These are phyloP conservation scores for Mycena latifolia DNA, from an alignment of 768 basidiomycete genomes.

Conservation along the genomic window DNA sequence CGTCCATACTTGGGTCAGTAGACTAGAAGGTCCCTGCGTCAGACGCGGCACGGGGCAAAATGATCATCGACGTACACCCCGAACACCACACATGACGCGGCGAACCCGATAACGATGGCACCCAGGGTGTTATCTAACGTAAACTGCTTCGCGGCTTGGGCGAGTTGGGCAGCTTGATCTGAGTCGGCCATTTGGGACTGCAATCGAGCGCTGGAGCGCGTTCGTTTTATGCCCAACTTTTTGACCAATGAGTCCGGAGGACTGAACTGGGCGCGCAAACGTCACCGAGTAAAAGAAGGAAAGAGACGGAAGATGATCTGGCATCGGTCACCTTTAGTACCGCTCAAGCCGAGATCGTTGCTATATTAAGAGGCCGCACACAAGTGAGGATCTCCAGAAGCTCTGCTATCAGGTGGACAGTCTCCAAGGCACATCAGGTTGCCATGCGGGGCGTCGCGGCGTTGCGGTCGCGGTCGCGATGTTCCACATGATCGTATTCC, in stretches of 20 bases:
- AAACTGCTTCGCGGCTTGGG: constrained; percentile 1
- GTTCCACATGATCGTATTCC: too few species aligned
- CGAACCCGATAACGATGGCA: constrained; percentile 70
- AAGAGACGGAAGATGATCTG: too few species aligned
- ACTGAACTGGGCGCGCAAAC: too few species aligned
- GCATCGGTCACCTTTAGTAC: too few species aligned
- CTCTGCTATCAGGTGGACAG: too few species aligned
- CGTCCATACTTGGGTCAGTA: constrained; percentile 64
- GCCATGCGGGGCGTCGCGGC: not conserved
- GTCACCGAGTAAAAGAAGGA: too few species aligned
- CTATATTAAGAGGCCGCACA: not conserved
- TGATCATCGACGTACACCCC: constrained; percentile 49
- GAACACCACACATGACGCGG: constrained; percentile 63
- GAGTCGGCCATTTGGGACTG: not conserved
- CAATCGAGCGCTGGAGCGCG: not conserved
- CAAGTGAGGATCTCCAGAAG: too few species aligned
- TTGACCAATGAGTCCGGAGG: too few species aligned
- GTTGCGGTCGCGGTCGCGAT: not conserved
- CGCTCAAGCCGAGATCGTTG: not conserved
- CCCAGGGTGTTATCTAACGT: constrained; percentile 66
- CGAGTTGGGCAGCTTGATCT: too few species aligned
- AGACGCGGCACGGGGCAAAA: not conserved
- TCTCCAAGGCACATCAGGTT: not conserved
- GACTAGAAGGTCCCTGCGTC: constrained; percentile 18
- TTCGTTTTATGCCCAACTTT: too few species aligned